Conservation (phyloP, 2,329 filamentous ascomycete species). For the Emergomyces orientalis region DNA sequence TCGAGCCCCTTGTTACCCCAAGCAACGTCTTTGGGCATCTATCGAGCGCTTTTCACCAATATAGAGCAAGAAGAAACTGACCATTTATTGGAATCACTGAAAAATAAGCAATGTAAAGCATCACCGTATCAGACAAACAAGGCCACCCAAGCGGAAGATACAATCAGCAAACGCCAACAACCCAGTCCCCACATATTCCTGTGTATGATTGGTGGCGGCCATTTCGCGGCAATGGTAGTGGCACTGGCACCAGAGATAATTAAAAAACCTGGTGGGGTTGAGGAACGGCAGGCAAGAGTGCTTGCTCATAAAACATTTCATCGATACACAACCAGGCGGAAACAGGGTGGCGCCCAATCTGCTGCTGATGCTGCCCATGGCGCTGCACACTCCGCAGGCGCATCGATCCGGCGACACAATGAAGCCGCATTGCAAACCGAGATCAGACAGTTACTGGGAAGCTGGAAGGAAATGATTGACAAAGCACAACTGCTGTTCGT, state of each 20-base stretch:
- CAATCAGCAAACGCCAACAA: conserved; percentile 40
- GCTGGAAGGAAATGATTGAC: conserved; percentile 82
- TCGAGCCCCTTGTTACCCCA: conserved; percentile 62
- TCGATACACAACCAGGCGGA: conserved; percentile 87
- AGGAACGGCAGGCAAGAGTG: conserved; percentile 78
- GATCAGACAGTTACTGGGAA: conserved; percentile 65
- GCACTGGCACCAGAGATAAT: conserved; percentile 71
- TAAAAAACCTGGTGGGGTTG: conserved; percentile 57
- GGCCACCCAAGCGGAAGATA: conserved; percentile 43
- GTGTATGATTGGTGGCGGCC: conserved; percentile 96
- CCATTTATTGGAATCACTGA: conserved; percentile 58
- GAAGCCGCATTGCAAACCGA: conserved; percentile 86
- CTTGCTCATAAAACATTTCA: conserved; percentile 97
- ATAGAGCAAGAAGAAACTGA: conserved; percentile 58
- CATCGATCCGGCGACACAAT: conserved; percentile 83
- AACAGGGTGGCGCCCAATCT: conserved; percentile 92
- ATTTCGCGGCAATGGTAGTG: conserved; percentile 95
- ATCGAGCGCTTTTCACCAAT: conserved; percentile 67
- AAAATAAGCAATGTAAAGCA: conserved; percentile 66
- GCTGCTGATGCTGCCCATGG: conserved; percentile 92
- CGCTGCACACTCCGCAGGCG: conserved; percentile 85
- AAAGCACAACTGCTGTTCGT: conserved; percentile 79
- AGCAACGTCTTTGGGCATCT: conserved; percentile 75
- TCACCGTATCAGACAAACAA: conserved; percentile 34
- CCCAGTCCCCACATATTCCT: conserved; percentile 82